These are phyloP conservation scores for Phytophthora vignae DNA, from an alignment of 352 stramenopile genomes.

Conservation along the genomic window DNA sequence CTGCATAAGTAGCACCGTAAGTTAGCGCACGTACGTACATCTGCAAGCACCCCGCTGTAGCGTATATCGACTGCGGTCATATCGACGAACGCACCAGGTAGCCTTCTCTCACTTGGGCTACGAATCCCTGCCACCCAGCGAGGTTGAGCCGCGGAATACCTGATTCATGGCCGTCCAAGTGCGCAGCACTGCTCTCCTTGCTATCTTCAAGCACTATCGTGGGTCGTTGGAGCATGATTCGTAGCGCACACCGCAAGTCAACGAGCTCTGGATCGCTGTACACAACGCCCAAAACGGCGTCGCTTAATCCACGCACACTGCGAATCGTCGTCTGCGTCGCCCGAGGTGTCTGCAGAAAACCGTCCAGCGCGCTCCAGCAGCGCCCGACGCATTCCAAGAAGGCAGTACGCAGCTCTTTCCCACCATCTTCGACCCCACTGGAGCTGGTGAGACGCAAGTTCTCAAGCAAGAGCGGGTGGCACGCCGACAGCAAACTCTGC, in stretches of 20 bases:
- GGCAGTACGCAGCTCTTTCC: slow-evolving; percentile 17
- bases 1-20: slow-evolving; percentile 13
- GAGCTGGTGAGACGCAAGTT: slow-evolving; percentile 10
- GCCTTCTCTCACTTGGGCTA: slow-evolving; percentile 39
- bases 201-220: slow-evolving; percentile 25
- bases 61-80: background rate
- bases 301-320: slow-evolving; percentile 25
- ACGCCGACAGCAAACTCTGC: slow-evolving; percentile 30
- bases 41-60: slow-evolving; percentile 8
- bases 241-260: slow-evolving; percentile 17
- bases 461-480: slow-evolving; percentile 34
- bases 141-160: slow-evolving; percentile 30
- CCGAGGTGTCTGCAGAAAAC: slow-evolving; percentile 18
- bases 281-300: slow-evolving; percentile 28
- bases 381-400: slow-evolving; percentile 26
- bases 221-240: slow-evolving; percentile 26
- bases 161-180: background rate
- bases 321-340: slow-evolving; percentile 22
- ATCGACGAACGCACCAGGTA: slow-evolving; percentile 29
- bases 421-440: slow-evolving; percentile 13
- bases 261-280: slow-evolving; percentile 27
- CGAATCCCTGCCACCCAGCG: slow-evolving; percentile 29
- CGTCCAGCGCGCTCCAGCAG: slow-evolving; percentile 25
- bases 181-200: slow-evolving; percentile 18
- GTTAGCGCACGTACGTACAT: background rate